These are phyloP conservation scores for Plasmodium billcollinsi DNA, from an alignment of 169 alveolate genomes.

Conservation along the genomic window DNA sequence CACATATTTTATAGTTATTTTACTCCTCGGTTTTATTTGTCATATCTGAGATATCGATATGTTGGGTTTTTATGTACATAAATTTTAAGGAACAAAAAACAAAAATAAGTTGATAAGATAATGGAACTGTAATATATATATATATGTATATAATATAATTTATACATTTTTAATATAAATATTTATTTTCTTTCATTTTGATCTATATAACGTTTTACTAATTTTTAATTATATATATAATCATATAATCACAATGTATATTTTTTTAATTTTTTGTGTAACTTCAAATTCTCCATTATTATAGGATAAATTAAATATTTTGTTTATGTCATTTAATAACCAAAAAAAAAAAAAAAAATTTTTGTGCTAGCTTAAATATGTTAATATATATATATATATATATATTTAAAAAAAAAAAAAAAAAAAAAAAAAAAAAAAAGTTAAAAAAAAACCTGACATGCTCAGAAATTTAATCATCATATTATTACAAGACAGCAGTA, in stretches of 20 bases:
- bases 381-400: no score
- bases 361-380: slow-evolving; percentile 30
- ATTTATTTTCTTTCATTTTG: slow-evolving; percentile 18
- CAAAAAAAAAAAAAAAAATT: not conserved
- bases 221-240: not conserved
- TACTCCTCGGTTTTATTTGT: slow-evolving; percentile 70
- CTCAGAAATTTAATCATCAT: slow-evolving; percentile 21
- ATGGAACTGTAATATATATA: not conserved
- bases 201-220: not conserved
- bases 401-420: not conserved
- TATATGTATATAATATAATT: not conserved
- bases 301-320: no score
- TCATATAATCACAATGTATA: not conserved
- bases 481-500: slow-evolving; percentile 21
- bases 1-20: slow-evolving; percentile 40
- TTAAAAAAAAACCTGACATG: slow-evolving; percentile 50
- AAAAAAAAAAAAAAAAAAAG: slow-evolving; percentile 27
- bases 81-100: slow-evolving; percentile 43
- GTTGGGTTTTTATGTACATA: slow-evolving; percentile 74
- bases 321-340: no score
- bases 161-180: slow-evolving; percentile 7
- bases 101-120: not conserved
- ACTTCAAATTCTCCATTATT: no score
- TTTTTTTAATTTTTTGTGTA: not conserved
- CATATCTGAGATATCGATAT: slow-evolving; percentile 71